Evolutionary conservation across 1,284 basidiomycete species (phyloP), one percentile per base, ranked within the genome.

Genomic region (Irpex rosettiformis): DNA sequence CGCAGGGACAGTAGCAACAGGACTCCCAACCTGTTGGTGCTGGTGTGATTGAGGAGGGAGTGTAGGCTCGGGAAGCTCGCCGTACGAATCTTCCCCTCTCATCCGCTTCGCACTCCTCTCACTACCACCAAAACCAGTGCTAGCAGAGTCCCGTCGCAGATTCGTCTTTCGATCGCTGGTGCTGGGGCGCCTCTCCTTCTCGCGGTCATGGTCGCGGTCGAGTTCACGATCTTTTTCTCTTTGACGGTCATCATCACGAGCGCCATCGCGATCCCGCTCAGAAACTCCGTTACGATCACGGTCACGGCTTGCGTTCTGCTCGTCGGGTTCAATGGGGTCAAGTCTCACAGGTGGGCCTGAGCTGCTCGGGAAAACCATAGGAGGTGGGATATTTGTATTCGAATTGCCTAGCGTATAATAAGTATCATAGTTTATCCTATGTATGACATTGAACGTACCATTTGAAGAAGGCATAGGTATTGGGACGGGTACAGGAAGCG

Each of bases 261-360:
- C 67, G 18, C 59, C 58, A 3, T 69, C 70, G 30, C 65, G 62
- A 4, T 71, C 70, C 18, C 64, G 61, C 10, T 68, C 65, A n/a
- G 66, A 40, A 25, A 43, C 47, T 11, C 45, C 51, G 40, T 51
- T 47, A 3, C 25, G 24, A 21, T 66, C 61, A 4, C 57, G 55
- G 7, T 65, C 64, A 1, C 59, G 48, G 33, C 68, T 66, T 42
- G 43, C 18, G 10, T 47, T 8, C 43, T 59, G 60, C 29, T 68
- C 66, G 24, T 62, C 65, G 1, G 61, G 59, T 2, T 57, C 56
- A 29, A 57, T 52, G 28, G 57, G 56, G 22, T 62, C 61, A 3
- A 64, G 55, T 21, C 63, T 37, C 27, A 64, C 59, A 13, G 63
- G 58, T 28, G 59, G 58, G 2, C 48, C 61, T 1, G 58, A 56